These are phyloP conservation scores for Tylopilus sp. DNA, from an alignment of 768 basidiomycete species.

Conservation along the genomic window DNA sequence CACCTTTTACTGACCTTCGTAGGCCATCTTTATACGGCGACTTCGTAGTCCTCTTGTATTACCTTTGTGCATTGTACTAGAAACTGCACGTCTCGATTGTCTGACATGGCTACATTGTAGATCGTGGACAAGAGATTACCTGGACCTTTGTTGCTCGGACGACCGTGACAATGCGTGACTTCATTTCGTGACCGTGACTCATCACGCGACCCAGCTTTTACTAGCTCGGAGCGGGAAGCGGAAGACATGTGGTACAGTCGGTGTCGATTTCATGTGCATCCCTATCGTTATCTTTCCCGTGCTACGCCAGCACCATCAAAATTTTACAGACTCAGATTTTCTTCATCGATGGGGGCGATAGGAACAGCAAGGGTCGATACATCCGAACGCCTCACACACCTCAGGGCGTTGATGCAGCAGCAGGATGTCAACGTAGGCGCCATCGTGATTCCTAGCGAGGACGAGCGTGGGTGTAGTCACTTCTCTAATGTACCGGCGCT, in stretches of 20 bases:
- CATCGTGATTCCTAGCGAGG: constrained; percentile 85
- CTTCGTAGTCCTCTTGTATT: background rate
- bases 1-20: background rate
- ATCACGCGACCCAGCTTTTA: constrained; percentile 12
- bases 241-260: constrained; percentile 26
- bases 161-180: too few relatives aligned
- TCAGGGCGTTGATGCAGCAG: constrained; percentile 69
- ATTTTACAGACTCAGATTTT: constrained; percentile 3
- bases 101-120: too few relatives aligned
- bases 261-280: constrained; percentile 12
- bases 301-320: constrained; percentile 5
- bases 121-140: too few relatives aligned
- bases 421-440: constrained; percentile 57
- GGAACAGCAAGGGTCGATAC: constrained; percentile 54
- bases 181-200: background rate
- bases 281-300: constrained; percentile 24
- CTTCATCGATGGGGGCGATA: constrained; percentile 35
- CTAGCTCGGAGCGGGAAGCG: constrained; percentile 16
- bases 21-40: background rate
- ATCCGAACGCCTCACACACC: constrained; percentile 52
- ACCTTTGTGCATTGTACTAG: background rate
- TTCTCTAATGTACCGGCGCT: background rate
- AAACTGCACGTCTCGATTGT: too few relatives aligned
- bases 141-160: too few relatives aligned
- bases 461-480: constrained; percentile 65